These are phyloP conservation scores for Monoraphidium neglectum DNA, from an alignment of 139 green algal species.

Conservation along the genomic window DNA sequence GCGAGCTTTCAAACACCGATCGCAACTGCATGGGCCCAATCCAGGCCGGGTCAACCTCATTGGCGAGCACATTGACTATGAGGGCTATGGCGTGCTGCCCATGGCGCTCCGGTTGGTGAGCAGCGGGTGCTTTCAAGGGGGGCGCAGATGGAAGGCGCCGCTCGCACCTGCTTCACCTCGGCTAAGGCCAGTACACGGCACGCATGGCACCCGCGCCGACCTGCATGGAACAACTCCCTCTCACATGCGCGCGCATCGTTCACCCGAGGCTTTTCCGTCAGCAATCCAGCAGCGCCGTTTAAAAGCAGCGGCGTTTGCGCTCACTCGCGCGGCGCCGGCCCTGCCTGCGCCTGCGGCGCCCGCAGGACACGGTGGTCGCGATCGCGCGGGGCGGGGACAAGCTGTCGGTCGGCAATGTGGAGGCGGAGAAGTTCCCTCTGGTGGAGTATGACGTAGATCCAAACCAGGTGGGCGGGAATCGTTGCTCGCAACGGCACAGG, in stretches of 20 bases:
- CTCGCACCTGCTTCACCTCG: too few species aligned
- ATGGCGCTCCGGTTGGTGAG: slow-evolving; percentile 94
- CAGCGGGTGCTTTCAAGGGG: not conserved
- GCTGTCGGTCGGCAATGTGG: slow-evolving; percentile 72
- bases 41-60: slow-evolving; percentile 97
- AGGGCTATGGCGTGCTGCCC: slow-evolving; percentile 96
- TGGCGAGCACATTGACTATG: slow-evolving; percentile 98
- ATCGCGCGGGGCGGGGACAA: slow-evolving; percentile 49
- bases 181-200: too few species aligned
- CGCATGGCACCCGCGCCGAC: too few species aligned
- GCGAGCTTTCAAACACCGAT: not conserved
- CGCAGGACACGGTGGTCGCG: slow-evolving; percentile 80
- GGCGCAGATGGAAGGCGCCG: too few species aligned
- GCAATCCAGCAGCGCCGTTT: too few species aligned
- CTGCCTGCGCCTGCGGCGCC: not conserved
- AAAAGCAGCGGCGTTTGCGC: too few species aligned
- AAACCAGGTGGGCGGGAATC: slow-evolving; percentile 45
- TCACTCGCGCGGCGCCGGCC: too few species aligned
- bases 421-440: slow-evolving; percentile 72
- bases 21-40: not conserved
- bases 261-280: too few species aligned
- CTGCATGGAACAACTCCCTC: too few species aligned
- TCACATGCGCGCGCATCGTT: too few species aligned
- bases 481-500: too few species aligned
- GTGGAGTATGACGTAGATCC: slow-evolving; percentile 80